Percentiles rank a stretch among this genome's conserved stretches.
Evolutionary conservation across 177 flowering plant genomes (phyloP).

Genomic region (Vitis hybrid): DNA sequence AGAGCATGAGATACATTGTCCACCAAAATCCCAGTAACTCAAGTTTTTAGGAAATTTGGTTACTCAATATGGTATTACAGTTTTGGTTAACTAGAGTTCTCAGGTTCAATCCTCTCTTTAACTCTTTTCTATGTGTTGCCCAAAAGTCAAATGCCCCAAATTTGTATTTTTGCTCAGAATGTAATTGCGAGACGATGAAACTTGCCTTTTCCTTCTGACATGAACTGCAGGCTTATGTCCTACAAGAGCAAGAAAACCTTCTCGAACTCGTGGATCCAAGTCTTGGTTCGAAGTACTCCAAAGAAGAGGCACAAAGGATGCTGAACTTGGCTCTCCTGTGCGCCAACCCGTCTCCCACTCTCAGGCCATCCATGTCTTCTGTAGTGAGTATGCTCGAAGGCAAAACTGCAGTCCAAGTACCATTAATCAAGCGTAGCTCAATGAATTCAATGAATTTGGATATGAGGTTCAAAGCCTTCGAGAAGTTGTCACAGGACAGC

Average conservation of each 20-base stretch:
- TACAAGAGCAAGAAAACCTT: conserved; percentile 79
- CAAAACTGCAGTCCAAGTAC: conserved; percentile 46
- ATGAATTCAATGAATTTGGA: conserved; percentile 13
- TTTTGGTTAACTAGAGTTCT: too few species aligned
- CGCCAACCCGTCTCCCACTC: conserved; percentile 73
- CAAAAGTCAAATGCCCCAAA: neutral
- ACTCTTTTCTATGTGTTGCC: neutral
- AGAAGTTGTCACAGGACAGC: conserved; percentile 57
- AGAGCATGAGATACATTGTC: too few species aligned
- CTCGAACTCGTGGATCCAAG: conserved; percentile 72
- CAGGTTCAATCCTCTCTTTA: too few species aligned
- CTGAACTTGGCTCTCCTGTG: conserved; percentile 66
- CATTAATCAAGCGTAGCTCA: conserved; percentile 33
- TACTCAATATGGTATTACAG: too few species aligned
- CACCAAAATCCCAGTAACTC: too few species aligned
- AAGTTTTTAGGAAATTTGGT: too few species aligned
- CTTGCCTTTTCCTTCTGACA: neutral
- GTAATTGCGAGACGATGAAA: neutral
- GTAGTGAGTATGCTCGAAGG: conserved; percentile 82
- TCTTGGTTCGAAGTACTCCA: conserved; percentile 53
- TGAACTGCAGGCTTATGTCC: conserved; percentile 59
- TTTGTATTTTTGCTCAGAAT: neutral
- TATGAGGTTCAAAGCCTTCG: conserved; percentile 58
- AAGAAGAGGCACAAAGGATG: conserved; percentile 66
- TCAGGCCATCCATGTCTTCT: conserved; percentile 75